Evolutionary conservation across 2,329 filamentous ascomycete species (phyloP).

Genomic region (Penicillium sumatraense): DNA sequence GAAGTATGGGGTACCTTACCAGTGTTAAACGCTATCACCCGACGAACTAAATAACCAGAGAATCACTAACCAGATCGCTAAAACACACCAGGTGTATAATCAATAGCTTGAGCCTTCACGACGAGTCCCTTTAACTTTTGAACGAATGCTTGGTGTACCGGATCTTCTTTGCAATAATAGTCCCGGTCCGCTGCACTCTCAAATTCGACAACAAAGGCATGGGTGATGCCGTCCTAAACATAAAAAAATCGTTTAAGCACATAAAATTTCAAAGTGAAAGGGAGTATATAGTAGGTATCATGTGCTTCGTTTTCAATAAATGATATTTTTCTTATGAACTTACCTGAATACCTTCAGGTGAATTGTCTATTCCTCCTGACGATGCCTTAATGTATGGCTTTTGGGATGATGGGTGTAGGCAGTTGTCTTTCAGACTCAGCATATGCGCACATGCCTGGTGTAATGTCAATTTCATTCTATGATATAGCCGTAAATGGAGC

Average conservation of each 20-base stretch:
- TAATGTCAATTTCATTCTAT: not conserved
- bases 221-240: slow-evolving; percentile 64
- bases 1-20: not conserved
- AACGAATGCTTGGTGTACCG: slow-evolving; percentile 66
- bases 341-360: slow-evolving; percentile 65
- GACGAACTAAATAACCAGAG: too few relatives aligned
- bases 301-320: not conserved
- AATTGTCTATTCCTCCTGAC: slow-evolving; percentile 66
- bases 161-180: slow-evolving; percentile 71
- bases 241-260: not conserved
- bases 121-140: slow-evolving; percentile 41
- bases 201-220: slow-evolving; percentile 73
- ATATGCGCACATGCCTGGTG: slow-evolving; percentile 60
- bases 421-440: slow-evolving; percentile 61
- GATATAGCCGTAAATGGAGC: not conserved
- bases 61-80: slow-evolving; percentile 4
- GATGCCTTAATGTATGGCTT: slow-evolving; percentile 64
- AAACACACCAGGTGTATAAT: slow-evolving; percentile 36
- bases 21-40: too few relatives aligned
- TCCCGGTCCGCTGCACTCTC: slow-evolving; percentile 65
- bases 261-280: too few relatives aligned
- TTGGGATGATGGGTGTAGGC: slow-evolving; percentile 62
- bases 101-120: slow-evolving; percentile 42
- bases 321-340: slow-evolving; percentile 10
- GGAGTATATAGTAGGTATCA: not conserved